Conservation (phyloP, 1,284 basidiomycete genomes). For the Ceratobasidium sp. region DNA sequence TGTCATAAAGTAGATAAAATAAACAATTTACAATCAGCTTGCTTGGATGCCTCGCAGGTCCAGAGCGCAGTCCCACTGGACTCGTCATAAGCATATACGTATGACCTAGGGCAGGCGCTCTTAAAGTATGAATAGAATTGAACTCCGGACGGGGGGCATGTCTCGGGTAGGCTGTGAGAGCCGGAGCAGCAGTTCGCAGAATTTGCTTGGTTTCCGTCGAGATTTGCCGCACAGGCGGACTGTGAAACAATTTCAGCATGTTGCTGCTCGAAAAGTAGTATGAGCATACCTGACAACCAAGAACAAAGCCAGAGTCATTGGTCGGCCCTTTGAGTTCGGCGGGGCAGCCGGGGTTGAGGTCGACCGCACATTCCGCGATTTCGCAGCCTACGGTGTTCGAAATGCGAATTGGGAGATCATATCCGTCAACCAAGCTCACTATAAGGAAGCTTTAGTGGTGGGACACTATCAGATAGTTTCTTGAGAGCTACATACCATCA, state of each 20-base stretch:
- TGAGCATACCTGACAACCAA: slow-evolving; percentile 38
- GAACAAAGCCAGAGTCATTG: slow-evolving; percentile 36
- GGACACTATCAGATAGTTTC: background rate
- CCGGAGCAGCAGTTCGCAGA: slow-evolving; percentile 47
- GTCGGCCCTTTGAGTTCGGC: slow-evolving; percentile 32
- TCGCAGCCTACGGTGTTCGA: slow-evolving; percentile 2
- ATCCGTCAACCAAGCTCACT: slow-evolving; percentile 39
- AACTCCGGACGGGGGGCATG: slow-evolving; percentile 41
- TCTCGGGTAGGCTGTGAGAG: slow-evolving; percentile 43
- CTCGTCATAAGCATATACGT: slow-evolving; percentile 67
- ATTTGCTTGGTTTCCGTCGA: slow-evolving; percentile 42
- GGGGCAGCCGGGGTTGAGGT: slow-evolving; percentile 24
- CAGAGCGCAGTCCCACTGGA: slow-evolving; percentile 60
- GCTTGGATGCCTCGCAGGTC: slow-evolving; percentile 55
- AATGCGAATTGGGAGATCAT: slow-evolving; percentile 39
- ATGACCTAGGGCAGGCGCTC: slow-evolving; percentile 60
- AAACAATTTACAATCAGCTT: slow-evolving; percentile 46
- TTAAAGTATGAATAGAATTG: slow-evolving; percentile 49
- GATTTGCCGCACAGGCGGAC: slow-evolving; percentile 39
- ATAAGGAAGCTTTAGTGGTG: background rate
- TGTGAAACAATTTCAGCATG: background rate
- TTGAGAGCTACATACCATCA: slow-evolving; percentile 35
- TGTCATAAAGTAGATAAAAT: too few relatives aligned
- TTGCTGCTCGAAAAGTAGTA: background rate
- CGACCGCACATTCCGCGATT: background rate